Percentiles rank a stretch among this genome's conserved stretches.
phyloP scores from a whole-genome alignment of 1,139 yeast genomes.

The Taphrina wiesneri region DNA sequence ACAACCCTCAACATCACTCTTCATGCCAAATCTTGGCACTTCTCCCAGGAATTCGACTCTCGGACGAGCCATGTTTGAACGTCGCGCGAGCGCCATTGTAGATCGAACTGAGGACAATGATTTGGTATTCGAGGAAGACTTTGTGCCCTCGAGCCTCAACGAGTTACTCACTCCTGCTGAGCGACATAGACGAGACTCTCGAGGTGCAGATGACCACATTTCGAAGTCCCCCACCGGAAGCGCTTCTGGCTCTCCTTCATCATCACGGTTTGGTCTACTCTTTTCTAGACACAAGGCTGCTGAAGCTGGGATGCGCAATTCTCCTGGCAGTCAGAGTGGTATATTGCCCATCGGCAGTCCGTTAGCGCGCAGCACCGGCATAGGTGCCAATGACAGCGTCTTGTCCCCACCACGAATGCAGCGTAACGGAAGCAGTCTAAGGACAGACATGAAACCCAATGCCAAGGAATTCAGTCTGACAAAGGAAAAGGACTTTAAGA shows the following conservation, averaged over 20 bases:
- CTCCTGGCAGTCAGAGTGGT: slow-evolving; percentile 14
- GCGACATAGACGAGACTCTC: slow-evolving; percentile 62
- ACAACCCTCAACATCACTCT: slow-evolving; percentile 25
- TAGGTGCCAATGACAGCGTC: neutral
- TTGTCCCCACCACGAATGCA: slow-evolving; percentile 4
- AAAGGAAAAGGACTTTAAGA: slow-evolving; percentile 5
- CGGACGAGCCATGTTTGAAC: slow-evolving; percentile 30
- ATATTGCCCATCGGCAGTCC: slow-evolving; percentile 29
- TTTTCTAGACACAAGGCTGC: slow-evolving; percentile 32
- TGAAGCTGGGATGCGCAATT: slow-evolving; percentile 9
- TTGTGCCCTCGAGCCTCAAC: slow-evolving; percentile 71
- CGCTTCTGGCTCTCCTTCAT: slow-evolving; percentile 16
- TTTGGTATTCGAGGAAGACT: slow-evolving; percentile 62
- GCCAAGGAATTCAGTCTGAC: slow-evolving; percentile 27
- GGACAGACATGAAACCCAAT: slow-evolving; percentile 22
- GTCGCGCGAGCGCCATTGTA: slow-evolving; percentile 30
- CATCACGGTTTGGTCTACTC: slow-evolving; percentile 32
- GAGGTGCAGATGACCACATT: slow-evolving; percentile 42
- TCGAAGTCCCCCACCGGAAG: slow-evolving; percentile 30
- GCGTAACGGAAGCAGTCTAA: neutral
- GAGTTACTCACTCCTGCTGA: slow-evolving; percentile 81
- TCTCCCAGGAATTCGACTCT: slow-evolving; percentile 21
- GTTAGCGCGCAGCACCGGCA: slow-evolving; percentile 14
- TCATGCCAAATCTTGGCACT: slow-evolving; percentile 25
- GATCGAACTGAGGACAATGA: slow-evolving; percentile 49